A percentile compares a stretch with the other conserved stretches of the same genome.
Evolutionary conservation across 75 land plant species (phyloP).

Genomic region (Pinus albicaulis): DNA sequence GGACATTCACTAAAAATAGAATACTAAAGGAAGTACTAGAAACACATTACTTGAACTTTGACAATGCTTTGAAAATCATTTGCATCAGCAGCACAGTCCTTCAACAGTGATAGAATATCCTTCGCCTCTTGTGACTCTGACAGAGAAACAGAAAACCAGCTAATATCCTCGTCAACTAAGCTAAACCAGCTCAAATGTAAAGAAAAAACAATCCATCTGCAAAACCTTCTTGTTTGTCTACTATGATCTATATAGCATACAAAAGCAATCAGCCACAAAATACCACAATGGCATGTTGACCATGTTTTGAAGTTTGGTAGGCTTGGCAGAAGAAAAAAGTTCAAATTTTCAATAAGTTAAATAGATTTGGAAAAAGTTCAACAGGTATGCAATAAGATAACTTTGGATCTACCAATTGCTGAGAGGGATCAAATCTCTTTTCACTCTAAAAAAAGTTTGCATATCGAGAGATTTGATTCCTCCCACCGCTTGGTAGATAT

Average conservation of each 20-base stretch:
- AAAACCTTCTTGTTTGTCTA: neutral
- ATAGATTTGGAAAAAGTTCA: too few species aligned
- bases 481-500: too few species aligned
- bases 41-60: slow-evolving; percentile 66
- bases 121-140: slow-evolving; percentile 87
- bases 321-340: too few species aligned
- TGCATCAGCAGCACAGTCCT: slow-evolving; percentile 64
- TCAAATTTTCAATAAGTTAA: too few species aligned
- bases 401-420: too few species aligned
- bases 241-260: neutral
- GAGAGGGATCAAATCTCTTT: too few species aligned
- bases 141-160: neutral
- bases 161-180: neutral
- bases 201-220: neutral
- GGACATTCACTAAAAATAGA: neutral
- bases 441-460: too few species aligned
- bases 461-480: too few species aligned
- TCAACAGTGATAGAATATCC: slow-evolving; percentile 64
- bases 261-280: too few species aligned
- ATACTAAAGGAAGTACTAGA: neutral
- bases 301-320: too few species aligned
- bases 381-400: too few species aligned
- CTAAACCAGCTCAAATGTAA: neutral
- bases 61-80: slow-evolving; percentile 20
- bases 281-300: too few species aligned